Percentiles rank a stretch among this genome's conserved stretches.
phyloP scores from a whole-genome alignment of 78 protist species.

The Dictyostelium intermedium region DNA sequence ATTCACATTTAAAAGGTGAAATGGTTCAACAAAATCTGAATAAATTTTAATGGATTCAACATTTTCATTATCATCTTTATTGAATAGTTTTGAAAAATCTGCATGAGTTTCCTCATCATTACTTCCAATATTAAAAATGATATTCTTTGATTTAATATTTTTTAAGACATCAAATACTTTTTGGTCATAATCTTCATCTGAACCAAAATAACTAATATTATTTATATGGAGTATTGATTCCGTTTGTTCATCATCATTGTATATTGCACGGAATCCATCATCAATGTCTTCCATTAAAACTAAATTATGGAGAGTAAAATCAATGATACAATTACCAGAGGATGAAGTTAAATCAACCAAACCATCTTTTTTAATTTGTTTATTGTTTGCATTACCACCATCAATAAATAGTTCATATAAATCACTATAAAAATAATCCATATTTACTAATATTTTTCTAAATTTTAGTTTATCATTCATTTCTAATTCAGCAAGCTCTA shows the following conservation, averaged over 20 bases:
- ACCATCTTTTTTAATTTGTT: background rate
- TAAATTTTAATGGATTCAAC: background rate
- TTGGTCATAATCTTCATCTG: background rate
- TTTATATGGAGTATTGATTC: background rate
- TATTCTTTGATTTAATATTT: background rate
- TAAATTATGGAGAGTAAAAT: background rate
- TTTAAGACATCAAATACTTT: background rate
- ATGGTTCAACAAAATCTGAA: background rate
- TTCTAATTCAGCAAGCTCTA: background rate
- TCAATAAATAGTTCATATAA: background rate
- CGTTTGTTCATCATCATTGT: background rate
- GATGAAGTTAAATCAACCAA: background rate
- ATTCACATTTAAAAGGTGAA: background rate
- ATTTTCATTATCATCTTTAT: background rate
- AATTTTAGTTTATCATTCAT: background rate
- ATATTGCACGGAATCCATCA: background rate
- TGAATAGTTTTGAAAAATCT: background rate
- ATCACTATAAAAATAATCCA: background rate
- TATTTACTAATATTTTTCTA: background rate
- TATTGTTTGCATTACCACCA: background rate
- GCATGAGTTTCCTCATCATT: background rate
- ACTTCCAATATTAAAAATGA: background rate
- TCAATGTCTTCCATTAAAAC: background rate
- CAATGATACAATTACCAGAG: background rate
- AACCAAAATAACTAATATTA: background rate